These are phyloP conservation scores for Trichoderma endophyticum DNA, from an alignment of 2,329 filamentous ascomycete species.

Conservation along the genomic window DNA sequence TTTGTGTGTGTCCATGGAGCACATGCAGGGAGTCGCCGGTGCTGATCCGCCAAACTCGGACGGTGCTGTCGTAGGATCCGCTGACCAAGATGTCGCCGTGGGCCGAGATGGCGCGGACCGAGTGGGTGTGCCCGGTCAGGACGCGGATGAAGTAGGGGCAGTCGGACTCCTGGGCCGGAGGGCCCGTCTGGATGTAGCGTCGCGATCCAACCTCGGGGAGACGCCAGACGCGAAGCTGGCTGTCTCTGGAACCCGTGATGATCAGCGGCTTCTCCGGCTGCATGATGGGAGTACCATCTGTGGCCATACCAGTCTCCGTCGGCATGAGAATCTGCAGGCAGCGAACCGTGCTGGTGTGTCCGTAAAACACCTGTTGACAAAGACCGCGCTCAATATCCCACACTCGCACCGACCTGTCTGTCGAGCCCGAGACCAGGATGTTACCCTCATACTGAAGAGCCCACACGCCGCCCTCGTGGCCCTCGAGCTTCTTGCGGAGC, in stretches of 20 bases:
- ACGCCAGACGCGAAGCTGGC: slow-evolving; percentile 90
- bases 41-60: slow-evolving; percentile 95
- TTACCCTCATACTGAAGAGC: slow-evolving; percentile 95
- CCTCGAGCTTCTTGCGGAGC: slow-evolving; percentile 76
- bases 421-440: slow-evolving; percentile 90
- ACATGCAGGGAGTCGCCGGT: slow-evolving; percentile 85
- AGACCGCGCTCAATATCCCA: slow-evolving; percentile 95
- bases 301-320: slow-evolving; percentile 66
- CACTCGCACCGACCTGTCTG: slow-evolving; percentile 95
- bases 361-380: slow-evolving; percentile 94
- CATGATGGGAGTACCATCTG: slow-evolving; percentile 74
- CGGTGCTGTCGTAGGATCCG: slow-evolving; percentile 92
- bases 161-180: slow-evolving; percentile 69
- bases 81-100: slow-evolving; percentile 95
- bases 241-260: slow-evolving; percentile 95
- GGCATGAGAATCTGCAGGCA: slow-evolving; percentile 94
- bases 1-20: slow-evolving; percentile 81
- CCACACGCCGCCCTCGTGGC: slow-evolving; percentile 97
- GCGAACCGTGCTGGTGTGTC: slow-evolving; percentile 94
- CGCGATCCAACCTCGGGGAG: slow-evolving; percentile 77
- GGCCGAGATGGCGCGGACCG: slow-evolving; percentile 91
- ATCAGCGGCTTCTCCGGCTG: slow-evolving; percentile 94
- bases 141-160: slow-evolving; percentile 94
- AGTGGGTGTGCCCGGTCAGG: slow-evolving; percentile 83
- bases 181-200: slow-evolving; percentile 74